Evolutionary conservation across 106 monocot species (phyloP), one percentile per base, ranked within the genome.

Genomic region (Dendrobium officinale): DNA sequence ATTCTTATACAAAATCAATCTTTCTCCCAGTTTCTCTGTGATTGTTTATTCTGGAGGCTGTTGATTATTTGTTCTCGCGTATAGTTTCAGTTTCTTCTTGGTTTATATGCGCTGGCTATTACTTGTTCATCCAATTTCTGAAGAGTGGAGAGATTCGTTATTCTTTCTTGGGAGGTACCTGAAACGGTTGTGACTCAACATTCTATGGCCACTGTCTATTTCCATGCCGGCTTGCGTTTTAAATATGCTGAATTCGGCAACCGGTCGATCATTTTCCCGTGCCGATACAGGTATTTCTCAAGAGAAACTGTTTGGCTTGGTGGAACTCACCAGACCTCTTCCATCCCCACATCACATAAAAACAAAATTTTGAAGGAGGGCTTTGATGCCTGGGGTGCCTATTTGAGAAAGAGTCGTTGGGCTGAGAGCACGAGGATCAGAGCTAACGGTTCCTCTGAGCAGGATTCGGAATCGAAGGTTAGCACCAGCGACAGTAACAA

Each of bases 401-500:
- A 84, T 24, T 44, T 84, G 45, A 80, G 31, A 24, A 68, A 73
- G 20, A 55, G 72, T 22, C 73, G 81, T 37, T 70, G 83, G 55
- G 24, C 37, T 31, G 80, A 68, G 73, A 24, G 42, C 77, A 55
- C 61, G 19, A 79, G 80, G 58, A 41, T 87, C 68, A 75, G 79
- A 4, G 84, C 85, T 19, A 84, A 86, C 59, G 79, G 82, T 42
- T 86, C 90, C 4, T 81, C 86, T 79, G 89, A 92, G 82, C 84
- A 84, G 61, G 91, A 86, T 31, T 45, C 48, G 9, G 86, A 86
- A 13, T 79, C 87, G 19, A 81, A 72, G 48, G 43, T 72, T 16
- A 54, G 73, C 22, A 37, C 73, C 31, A 49, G 76, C 3, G 80
- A 87, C 20, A 80, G 17, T 8, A 58, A 75, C 18, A 44, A 42